phyloP scores from a whole-genome alignment of 2,329 filamentous ascomycete genomes.

The Talaromyces sp. region DNA sequence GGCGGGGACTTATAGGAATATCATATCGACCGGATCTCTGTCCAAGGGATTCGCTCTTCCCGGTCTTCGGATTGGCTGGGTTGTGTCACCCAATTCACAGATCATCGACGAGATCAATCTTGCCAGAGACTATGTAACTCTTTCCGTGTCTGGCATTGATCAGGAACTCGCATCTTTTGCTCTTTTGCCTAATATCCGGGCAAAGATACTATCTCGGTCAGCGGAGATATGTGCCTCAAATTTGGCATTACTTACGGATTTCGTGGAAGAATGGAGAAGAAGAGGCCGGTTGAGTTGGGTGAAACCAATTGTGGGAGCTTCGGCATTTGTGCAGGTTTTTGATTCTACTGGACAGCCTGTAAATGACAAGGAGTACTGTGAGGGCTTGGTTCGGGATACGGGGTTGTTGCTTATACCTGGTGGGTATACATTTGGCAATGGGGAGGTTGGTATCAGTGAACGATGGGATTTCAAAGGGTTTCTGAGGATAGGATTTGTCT shows the following conservation, averaged over 20 bases:
- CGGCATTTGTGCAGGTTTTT: not conserved
- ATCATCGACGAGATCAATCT: not conserved
- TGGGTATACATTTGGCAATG: not conserved
- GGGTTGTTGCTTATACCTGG: not conserved
- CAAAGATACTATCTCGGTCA: not conserved
- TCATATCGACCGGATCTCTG: slow-evolving; percentile 1
- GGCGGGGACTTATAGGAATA: not conserved
- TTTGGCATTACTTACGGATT: not conserved
- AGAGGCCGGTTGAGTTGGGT: not conserved
- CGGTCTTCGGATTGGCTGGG: slow-evolving; percentile 6
- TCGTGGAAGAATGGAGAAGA: not conserved
- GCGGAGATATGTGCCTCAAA: not conserved
- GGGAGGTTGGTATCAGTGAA: not conserved
- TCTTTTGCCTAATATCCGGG: not conserved
- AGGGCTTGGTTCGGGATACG: not conserved
- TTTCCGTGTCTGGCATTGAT: not conserved
- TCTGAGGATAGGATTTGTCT: not conserved
- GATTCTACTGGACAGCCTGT: not conserved
- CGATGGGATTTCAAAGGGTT: not conserved
- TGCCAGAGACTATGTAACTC: not conserved
- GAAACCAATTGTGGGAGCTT: not conserved
- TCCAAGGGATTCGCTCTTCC: not conserved
- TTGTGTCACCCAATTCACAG: not conserved
- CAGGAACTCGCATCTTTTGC: not conserved
- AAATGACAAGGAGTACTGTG: not conserved